A percentile compares a stretch with the other conserved stretches of the same genome.
Evolutionary conservation across 1,284 basidiomycete species (phyloP).

Genomic region (Bjerkandera adusta): DNA sequence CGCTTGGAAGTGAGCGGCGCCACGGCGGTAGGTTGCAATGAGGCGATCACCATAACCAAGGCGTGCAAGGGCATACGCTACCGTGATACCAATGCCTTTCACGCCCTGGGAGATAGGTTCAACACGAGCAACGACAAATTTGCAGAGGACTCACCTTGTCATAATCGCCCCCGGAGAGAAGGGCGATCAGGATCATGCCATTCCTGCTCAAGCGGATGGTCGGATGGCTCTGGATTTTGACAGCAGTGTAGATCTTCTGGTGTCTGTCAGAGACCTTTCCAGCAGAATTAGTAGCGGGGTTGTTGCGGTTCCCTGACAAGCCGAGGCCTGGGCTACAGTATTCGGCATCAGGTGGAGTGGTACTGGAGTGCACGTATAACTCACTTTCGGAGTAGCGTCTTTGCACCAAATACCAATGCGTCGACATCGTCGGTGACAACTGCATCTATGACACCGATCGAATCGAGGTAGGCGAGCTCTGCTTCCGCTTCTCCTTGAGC

Average conservation of each 20-base stretch:
- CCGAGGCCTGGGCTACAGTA: slow-evolving; percentile 40
- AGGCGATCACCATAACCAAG: slow-evolving; percentile 45
- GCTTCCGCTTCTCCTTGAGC: slow-evolving; percentile 71
- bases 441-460: slow-evolving; percentile 52
- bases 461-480: slow-evolving; percentile 58
- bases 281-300: slow-evolving; percentile 34
- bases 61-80: slow-evolving; percentile 37
- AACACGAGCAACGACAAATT: slow-evolving; percentile 21
- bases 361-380: slow-evolving; percentile 8
- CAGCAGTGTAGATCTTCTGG: slow-evolving; percentile 43
- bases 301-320: slow-evolving; percentile 41
- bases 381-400: slow-evolving; percentile 34
- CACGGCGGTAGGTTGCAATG: slow-evolving; percentile 34
- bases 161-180: slow-evolving; percentile 70
- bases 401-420: slow-evolving; percentile 36
- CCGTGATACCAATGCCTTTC: slow-evolving; percentile 31
- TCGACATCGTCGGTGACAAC: slow-evolving; percentile 68
- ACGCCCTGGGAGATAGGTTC: slow-evolving; percentile 32
- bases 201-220: slow-evolving; percentile 43
- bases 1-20: slow-evolving; percentile 22
- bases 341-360: background rate
- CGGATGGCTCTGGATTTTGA: slow-evolving; percentile 32
- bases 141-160: slow-evolving; percentile 34
- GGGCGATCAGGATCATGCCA: slow-evolving; percentile 62
- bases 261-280: slow-evolving; percentile 39